phyloP scores from a whole-genome alignment of 1,284 basidiomycete genomes.

The Coriolopsis trogii region DNA sequence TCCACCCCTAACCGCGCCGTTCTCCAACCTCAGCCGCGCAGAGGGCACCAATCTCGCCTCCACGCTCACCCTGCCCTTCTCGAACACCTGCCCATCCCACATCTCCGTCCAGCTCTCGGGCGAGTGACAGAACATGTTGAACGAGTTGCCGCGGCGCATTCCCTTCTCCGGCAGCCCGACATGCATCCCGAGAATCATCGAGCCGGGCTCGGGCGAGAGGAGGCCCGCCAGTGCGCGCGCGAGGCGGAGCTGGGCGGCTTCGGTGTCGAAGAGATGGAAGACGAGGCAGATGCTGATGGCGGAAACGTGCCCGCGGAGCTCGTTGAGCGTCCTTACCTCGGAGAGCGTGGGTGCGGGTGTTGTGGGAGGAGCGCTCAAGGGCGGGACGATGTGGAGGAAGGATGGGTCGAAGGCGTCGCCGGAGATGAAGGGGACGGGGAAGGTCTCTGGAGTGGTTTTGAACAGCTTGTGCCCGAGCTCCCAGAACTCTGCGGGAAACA shows the following conservation, averaged over 20 bases:
- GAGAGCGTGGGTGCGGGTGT: constrained; percentile 35
- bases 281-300: constrained; percentile 47
- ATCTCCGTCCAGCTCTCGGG: constrained; percentile 44
- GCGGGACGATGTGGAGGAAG: constrained; percentile 29
- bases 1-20: not conserved
- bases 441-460: constrained; percentile 35
- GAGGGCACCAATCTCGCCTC: not conserved
- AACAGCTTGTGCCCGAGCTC: constrained; percentile 35
- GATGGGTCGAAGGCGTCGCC: constrained; percentile 43
- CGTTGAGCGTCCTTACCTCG: constrained; percentile 40
- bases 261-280: constrained; percentile 49
- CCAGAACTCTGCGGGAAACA: constrained; percentile 36
- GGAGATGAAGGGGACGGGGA: constrained; percentile 44
- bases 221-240: constrained; percentile 42
- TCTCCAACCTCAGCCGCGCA: not conserved
- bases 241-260: constrained; percentile 41
- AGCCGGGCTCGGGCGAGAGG: constrained; percentile 37
- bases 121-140: constrained; percentile 32
- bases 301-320: constrained; percentile 44
- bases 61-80: constrained; percentile 39
- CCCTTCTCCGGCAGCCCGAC: constrained; percentile 20
- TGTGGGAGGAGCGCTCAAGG: constrained; percentile 25
- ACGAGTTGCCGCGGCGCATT: not conserved
- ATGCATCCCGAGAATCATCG: constrained; percentile 38
- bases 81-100: constrained; percentile 46